phyloP scores from a whole-genome alignment of 2,329 filamentous ascomycete genomes.

The Huntiella moniliformis region DNA sequence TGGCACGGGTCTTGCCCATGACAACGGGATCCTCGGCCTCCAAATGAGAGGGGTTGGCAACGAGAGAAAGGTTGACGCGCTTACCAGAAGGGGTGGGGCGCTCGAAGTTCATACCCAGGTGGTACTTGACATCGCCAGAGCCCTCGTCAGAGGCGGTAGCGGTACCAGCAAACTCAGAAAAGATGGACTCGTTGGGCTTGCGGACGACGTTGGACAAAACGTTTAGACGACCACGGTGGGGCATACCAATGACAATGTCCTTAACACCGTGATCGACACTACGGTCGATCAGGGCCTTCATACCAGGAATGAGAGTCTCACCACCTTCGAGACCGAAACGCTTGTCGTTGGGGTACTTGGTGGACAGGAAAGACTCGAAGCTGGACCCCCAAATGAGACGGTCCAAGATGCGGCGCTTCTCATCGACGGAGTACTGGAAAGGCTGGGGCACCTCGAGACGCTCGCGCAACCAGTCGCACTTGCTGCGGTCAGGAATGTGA shows the following conservation, averaged over 20 bases:
- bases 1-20: constrained; percentile 89
- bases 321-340: constrained; percentile 96
- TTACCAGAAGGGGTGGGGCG: constrained; percentile 94
- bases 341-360: constrained; percentile 99
- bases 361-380: constrained; percentile 87
- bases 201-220: constrained; percentile 96
- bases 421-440: constrained; percentile 94
- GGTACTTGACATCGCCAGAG: constrained; percentile 97
- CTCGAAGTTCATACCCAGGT: constrained; percentile 99
- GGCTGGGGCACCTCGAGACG: constrained; percentile 84
- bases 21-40: constrained; percentile 97
- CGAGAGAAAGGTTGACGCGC: constrained; percentile 95
- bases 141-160: constrained; percentile 81
- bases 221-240: constrained; percentile 93
- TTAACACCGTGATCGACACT: constrained; percentile 97
- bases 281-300: constrained; percentile 97
- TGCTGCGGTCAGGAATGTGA: constrained; percentile 90
- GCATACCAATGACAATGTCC: constrained; percentile 99
- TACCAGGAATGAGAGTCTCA: constrained; percentile 89
- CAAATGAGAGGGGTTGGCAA: constrained; percentile 94
- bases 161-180: constrained; percentile 89
- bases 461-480: constrained; percentile 96
- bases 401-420: constrained; percentile 95
- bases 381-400: constrained; percentile 96
- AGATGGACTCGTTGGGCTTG: constrained; percentile 98